Conservation (phyloP, 1,284 basidiomycete genomes). For the Ustilago sp. region DNA sequence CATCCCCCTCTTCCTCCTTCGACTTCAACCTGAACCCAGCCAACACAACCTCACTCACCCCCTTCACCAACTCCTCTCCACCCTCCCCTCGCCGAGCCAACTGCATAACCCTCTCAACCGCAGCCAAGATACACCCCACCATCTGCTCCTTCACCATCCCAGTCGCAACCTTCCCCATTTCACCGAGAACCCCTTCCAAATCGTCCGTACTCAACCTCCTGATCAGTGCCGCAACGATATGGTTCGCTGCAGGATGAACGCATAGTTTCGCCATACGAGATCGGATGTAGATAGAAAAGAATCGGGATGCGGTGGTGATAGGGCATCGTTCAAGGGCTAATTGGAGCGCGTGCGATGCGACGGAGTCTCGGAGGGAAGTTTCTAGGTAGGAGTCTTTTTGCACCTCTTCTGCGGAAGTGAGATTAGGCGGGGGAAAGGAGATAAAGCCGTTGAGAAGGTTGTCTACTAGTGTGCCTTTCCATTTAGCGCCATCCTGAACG, state of each 20-base stretch:
- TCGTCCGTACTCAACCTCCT: constrained; percentile 24
- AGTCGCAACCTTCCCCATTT: constrained; percentile 32
- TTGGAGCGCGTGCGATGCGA: constrained; percentile 64
- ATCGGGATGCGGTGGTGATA: constrained; percentile 25
- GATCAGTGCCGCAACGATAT: constrained; percentile 55
- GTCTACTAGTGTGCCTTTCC: constrained; percentile 48
- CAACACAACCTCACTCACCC: constrained; percentile 25
- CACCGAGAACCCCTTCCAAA: constrained; percentile 6
- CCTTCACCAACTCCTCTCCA: constrained; percentile 22
- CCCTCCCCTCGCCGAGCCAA: background rate
- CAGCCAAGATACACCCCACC: constrained; percentile 36
- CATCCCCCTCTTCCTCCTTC: constrained; percentile 18
- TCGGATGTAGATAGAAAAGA: constrained; percentile 58
- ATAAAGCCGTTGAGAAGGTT: constrained; percentile 53
- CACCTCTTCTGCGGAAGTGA: background rate
- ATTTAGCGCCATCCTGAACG: constrained; percentile 7
- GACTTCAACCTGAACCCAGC: constrained; percentile 28
- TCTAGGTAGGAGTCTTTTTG: constrained; percentile 60
- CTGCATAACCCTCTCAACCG: constrained; percentile 27
- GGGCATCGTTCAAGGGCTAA: constrained; percentile 36
- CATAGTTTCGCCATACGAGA: constrained; percentile 60
- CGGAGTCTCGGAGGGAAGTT: constrained; percentile 60
- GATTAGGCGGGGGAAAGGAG: constrained; percentile 1
- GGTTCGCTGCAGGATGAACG: constrained; percentile 65
- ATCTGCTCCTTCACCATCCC: constrained; percentile 49